A percentile compares a stretch with the other conserved stretches of the same genome.
phyloP scores from a whole-genome alignment of 306 rosid species.

The Quercus suber region DNA sequence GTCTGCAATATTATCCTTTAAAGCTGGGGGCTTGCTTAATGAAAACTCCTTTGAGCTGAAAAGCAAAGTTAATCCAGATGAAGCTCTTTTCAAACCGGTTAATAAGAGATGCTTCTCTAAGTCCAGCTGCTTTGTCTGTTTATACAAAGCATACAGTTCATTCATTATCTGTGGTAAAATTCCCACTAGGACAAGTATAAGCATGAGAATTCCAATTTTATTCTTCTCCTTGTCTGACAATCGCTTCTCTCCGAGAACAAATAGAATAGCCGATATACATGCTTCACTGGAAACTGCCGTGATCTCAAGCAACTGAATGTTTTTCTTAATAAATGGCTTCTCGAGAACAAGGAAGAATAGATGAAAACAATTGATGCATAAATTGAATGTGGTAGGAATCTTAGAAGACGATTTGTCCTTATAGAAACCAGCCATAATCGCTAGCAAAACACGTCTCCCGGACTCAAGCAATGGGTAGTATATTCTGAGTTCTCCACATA shows the following conservation, averaged over 20 bases:
- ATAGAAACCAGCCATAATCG: slow-evolving; percentile 58
- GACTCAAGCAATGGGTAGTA: slow-evolving; percentile 15
- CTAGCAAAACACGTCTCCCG: slow-evolving; percentile 53
- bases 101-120: slow-evolving; percentile 46
- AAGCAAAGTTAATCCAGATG: slow-evolving; percentile 48
- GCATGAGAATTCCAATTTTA: slow-evolving; percentile 53
- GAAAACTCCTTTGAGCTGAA: slow-evolving; percentile 56
- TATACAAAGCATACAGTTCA: slow-evolving; percentile 75
- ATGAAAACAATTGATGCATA: slow-evolving; percentile 64
- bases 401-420: slow-evolving; percentile 36
- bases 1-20: not conserved
- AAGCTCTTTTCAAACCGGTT: slow-evolving; percentile 56
- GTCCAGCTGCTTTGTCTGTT: slow-evolving; percentile 59
- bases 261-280: slow-evolving; percentile 43
- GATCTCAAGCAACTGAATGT: slow-evolving; percentile 78
- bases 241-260: slow-evolving; percentile 21
- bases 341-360: slow-evolving; percentile 82
- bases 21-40: slow-evolving; percentile 43
- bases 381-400: slow-evolving; percentile 38
- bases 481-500: too few relatives aligned
- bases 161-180: slow-evolving; percentile 52
- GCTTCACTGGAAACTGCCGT: slow-evolving; percentile 56
- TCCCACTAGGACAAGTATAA: slow-evolving; percentile 56
- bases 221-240: slow-evolving; percentile 36
- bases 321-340: slow-evolving; percentile 89